Conservation (phyloP, 305 asterid genomes). For the Solanum hybrid region DNA sequence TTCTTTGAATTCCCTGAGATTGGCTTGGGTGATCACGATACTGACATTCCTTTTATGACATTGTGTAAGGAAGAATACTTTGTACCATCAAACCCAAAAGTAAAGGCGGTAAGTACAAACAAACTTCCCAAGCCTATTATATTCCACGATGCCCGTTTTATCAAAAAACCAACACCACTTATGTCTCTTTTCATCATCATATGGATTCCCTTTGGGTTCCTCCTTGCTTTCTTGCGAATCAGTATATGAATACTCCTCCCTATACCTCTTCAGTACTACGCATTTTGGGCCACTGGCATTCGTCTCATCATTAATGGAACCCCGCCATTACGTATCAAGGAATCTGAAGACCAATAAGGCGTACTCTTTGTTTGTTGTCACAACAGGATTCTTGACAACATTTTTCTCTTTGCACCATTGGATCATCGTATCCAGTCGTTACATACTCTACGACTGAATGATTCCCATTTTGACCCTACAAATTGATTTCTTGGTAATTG, state of each 20-base stretch:
- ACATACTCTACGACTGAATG: constrained; percentile 3
- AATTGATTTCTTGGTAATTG: background rate
- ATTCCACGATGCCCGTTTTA: constrained; percentile 16
- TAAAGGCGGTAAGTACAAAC: background rate
- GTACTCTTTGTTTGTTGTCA: constrained; percentile 16
- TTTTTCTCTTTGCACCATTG: background rate
- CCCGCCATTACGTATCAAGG: background rate
- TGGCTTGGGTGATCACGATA: constrained; percentile 12
- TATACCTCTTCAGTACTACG: background rate
- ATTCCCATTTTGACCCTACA: background rate
- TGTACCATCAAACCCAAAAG: constrained; percentile 1
- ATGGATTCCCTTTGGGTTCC: constrained; percentile 17
- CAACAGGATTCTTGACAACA: constrained; percentile 1
- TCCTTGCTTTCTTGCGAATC: background rate
- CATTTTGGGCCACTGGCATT: background rate
- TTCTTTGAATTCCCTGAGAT: constrained; percentile 9
- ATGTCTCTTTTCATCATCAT: constrained; percentile 9
- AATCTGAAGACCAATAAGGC: background rate
- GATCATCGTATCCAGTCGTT: background rate
- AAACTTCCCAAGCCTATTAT: constrained; percentile 6
- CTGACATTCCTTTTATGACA: constrained; percentile 9
- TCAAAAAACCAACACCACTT: constrained; percentile 17
- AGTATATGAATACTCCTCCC: background rate
- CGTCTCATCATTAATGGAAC: constrained; percentile 9
- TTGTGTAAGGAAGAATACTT: constrained; percentile 10